Evolutionary conservation across 2,329 filamentous ascomycete genomes (phyloP).

Genomic region (Cladophialophora bantiana): DNA sequence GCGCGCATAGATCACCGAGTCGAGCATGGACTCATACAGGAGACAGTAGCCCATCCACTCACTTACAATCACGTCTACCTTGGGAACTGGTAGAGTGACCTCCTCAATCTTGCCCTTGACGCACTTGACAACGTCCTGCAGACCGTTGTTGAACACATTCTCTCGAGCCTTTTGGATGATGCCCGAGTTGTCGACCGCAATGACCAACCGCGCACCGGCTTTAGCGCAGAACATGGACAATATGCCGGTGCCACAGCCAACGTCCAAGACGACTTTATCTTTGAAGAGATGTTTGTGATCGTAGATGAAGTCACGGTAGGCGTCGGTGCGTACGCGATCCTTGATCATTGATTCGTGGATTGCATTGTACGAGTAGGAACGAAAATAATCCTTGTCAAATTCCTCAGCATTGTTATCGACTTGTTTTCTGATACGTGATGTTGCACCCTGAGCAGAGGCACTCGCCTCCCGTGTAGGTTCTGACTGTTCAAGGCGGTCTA

Average conservation of each 20-base stretch:
- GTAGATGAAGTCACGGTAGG: slow-evolving; percentile 95
- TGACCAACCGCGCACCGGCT: slow-evolving; percentile 83
- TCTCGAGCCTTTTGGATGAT: slow-evolving; percentile 87
- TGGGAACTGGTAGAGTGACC: slow-evolving; percentile 74
- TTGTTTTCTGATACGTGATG: slow-evolving; percentile 54
- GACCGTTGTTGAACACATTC: slow-evolving; percentile 81
- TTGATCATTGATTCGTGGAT: slow-evolving; percentile 98
- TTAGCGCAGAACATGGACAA: slow-evolving; percentile 93
- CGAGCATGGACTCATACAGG: slow-evolving; percentile 94
- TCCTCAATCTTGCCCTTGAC: slow-evolving; percentile 89
- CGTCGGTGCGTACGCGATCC: slow-evolving; percentile 84
- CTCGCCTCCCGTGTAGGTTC: slow-evolving; percentile 43
- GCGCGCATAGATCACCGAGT: slow-evolving; percentile 85
- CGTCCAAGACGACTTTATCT: slow-evolving; percentile 86
- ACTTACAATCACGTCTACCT: slow-evolving; percentile 93
- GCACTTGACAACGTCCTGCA: slow-evolving; percentile 77
- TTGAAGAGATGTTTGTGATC: slow-evolving; percentile 86
- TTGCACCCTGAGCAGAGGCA: background rate
- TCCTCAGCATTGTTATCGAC: slow-evolving; percentile 42
- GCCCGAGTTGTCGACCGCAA: slow-evolving; percentile 89
- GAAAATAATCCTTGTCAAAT: slow-evolving; percentile 66
- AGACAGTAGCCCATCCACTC: slow-evolving; percentile 99
- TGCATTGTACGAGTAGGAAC: slow-evolving; percentile 73
- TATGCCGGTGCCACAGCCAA: slow-evolving; percentile 85
- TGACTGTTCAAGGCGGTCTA: slow-evolving; percentile 67